A percentile compares a stretch with the other conserved stretches of the same genome.
Evolutionary conservation across 768 basidiomycete species (phyloP).

Genomic region (Mrakia gelida): DNA sequence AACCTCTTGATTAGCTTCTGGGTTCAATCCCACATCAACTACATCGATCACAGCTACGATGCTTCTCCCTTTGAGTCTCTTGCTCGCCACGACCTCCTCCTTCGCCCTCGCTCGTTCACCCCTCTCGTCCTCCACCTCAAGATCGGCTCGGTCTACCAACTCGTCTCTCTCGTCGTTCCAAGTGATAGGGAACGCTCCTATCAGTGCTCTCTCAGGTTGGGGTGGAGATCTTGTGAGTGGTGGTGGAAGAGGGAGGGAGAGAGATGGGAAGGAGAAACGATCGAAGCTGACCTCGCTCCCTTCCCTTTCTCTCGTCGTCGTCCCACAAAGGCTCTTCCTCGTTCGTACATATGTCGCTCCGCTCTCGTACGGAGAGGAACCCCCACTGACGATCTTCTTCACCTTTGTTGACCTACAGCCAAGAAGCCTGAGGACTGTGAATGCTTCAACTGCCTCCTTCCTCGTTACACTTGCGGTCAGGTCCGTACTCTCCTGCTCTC

Average conservation of each 20-base stretch:
- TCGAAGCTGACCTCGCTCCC: background rate
- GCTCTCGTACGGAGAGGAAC: background rate
- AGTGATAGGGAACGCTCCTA: constrained; percentile 8
- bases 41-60: background rate
- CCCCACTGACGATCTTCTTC: background rate
- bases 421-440: constrained; percentile 26
- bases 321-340: background rate
- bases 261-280: background rate
- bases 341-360: background rate
- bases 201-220: constrained; percentile 2
- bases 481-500: constrained; percentile 32
- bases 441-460: constrained; percentile 94
- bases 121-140: background rate
- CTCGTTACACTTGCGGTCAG: constrained; percentile 86
- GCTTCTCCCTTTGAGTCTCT: background rate
- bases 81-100: background rate
- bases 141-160: background rate
- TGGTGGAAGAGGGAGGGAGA: background rate
- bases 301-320: background rate
- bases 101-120: background rate
- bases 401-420: background rate
- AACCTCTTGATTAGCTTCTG: background rate
- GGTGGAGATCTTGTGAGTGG: background rate
- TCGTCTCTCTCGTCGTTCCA: background rate
- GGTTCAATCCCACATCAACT: background rate